These are phyloP conservation scores for Aspergillus phoenicis DNA, from an alignment of 2,329 filamentous ascomycete species.

Conservation along the genomic window DNA sequence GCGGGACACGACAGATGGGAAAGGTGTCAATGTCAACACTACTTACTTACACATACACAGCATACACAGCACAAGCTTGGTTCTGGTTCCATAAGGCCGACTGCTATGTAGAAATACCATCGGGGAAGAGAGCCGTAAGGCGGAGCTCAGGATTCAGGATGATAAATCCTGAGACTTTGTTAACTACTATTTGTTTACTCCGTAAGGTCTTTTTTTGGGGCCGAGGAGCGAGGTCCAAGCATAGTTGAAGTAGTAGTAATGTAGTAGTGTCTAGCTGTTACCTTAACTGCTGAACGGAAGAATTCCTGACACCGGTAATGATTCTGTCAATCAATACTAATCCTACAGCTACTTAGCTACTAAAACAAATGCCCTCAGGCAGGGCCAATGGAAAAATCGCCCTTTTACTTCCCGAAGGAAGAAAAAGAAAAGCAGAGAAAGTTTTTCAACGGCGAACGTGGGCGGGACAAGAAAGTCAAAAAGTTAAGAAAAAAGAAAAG, in stretches of 20 bases:
- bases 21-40: too few relatives aligned
- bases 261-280: neutral
- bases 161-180: too few relatives aligned
- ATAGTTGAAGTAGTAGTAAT: neutral
- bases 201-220: neutral
- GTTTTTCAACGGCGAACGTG: conserved; percentile 4
- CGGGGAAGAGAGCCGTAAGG: too few relatives aligned
- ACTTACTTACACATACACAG: too few relatives aligned
- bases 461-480: neutral
- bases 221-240: neutral
- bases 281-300: neutral
- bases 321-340: neutral
- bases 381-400: neutral
- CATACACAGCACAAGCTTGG: too few relatives aligned
- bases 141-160: too few relatives aligned
- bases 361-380: neutral
- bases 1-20: neutral
- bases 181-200: too few relatives aligned
- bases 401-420: neutral
- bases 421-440: conserved; percentile 1
- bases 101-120: too few relatives aligned
- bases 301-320: neutral
- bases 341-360: neutral
- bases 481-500: too few relatives aligned
- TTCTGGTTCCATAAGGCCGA: too few relatives aligned